Conservation (phyloP, 257 asterid genomes). For the Solanum bulbocastanum region DNA sequence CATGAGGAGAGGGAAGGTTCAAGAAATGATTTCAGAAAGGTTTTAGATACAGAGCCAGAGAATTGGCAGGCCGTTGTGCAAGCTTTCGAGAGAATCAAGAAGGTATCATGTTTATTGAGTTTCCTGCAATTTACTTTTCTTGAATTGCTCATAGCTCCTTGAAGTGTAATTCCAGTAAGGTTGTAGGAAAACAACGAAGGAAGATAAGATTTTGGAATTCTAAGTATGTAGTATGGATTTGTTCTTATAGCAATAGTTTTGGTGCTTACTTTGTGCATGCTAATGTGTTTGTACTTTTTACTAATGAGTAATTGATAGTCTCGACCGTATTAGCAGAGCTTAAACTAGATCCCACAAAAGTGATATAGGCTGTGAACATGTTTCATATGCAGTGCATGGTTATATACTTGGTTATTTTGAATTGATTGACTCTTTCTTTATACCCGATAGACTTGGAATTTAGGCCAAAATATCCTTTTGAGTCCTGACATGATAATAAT, state of each 20-base stretch:
- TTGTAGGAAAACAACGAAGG: not conserved
- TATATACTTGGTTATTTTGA: not conserved
- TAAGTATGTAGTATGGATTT: not conserved
- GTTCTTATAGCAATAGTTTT: not conserved
- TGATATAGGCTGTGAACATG: not conserved
- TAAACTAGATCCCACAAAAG: not conserved
- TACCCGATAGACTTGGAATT: too few species aligned
- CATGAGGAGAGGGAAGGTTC: slow-evolving; percentile 88
- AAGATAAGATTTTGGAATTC: not conserved
- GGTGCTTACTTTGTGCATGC: not conserved
- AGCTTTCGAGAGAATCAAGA: slow-evolving; percentile 84
- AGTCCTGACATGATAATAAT: not conserved
- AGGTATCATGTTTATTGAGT: slow-evolving; percentile 37
- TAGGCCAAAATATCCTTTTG: not conserved
- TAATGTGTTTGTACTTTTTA: not conserved
- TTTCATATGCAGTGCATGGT: not conserved
- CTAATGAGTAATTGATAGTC: not conserved
- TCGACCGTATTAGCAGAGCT: not conserved
- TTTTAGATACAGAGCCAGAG: slow-evolving; percentile 78
- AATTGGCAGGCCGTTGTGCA: slow-evolving; percentile 86
- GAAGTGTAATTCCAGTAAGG: not conserved
- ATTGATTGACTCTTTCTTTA: not conserved
- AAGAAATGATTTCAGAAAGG: slow-evolving; percentile 50
- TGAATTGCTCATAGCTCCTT: not conserved
- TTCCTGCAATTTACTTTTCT: not conserved